Evolutionary conservation across 2,329 filamentous ascomycete genomes (phyloP).

Genomic region (Penicillium sumatraense): DNA sequence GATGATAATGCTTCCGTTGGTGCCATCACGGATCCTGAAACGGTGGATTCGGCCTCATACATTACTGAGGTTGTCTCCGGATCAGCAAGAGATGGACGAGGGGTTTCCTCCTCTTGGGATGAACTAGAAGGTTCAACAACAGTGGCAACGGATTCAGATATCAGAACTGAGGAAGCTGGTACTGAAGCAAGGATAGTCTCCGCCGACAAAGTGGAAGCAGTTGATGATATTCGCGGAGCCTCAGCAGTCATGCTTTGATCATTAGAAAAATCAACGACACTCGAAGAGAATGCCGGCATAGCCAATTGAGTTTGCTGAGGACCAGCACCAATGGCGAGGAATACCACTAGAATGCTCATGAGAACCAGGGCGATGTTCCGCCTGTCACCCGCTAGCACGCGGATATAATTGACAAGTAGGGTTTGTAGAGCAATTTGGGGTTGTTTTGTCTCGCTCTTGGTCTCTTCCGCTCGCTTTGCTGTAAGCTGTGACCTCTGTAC

Average conservation of each 20-base stretch:
- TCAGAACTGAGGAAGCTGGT: background rate
- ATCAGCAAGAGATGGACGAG: background rate
- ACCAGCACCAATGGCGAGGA: slow-evolving; percentile 15
- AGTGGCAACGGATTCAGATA: background rate
- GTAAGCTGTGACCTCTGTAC: background rate
- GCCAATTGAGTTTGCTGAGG: slow-evolving; percentile 8
- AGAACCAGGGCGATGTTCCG: slow-evolving; percentile 51
- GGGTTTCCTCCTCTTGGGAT: background rate
- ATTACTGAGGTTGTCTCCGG: background rate
- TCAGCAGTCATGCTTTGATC: background rate
- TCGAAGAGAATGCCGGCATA: slow-evolving; percentile 19
- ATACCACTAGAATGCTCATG: slow-evolving; percentile 17
- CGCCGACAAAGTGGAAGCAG: background rate
- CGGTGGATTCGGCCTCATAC: background rate
- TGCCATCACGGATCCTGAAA: background rate
- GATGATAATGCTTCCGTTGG: background rate
- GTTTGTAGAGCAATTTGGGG: slow-evolving; percentile 57
- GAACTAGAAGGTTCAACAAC: background rate
- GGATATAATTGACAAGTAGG: slow-evolving; percentile 59
- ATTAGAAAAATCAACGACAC: background rate
- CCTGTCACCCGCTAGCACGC: slow-evolving; percentile 56
- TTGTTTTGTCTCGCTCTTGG: slow-evolving; percentile 10
- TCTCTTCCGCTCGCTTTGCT: slow-evolving; percentile 2
- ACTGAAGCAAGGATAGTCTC: background rate
- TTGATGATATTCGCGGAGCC: background rate